phyloP scores from a whole-genome alignment of 164 flowering plant genomes.

The Vitis amurensis region DNA sequence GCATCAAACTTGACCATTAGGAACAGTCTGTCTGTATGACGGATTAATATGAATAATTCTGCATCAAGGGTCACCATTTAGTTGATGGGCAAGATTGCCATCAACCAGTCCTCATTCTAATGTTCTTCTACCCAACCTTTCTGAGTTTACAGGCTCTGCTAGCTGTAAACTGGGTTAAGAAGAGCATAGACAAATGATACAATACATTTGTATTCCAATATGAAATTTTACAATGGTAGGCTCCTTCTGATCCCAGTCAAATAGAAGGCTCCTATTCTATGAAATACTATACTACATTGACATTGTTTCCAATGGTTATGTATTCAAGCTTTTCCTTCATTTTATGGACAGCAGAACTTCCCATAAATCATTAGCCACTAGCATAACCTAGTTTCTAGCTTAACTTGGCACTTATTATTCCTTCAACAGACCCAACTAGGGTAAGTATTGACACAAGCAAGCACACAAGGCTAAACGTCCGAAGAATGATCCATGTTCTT shows the following conservation, averaged over 20 bases:
- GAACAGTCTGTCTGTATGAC: too few relatives aligned
- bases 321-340: neutral
- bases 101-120: too few relatives aligned
- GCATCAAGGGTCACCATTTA: too few relatives aligned
- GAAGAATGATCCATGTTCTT: constrained; percentile 21
- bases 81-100: too few relatives aligned
- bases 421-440: constrained; percentile 35
- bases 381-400: constrained; percentile 3
- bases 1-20: too few relatives aligned
- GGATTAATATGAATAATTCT: too few relatives aligned
- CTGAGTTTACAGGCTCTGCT: too few relatives aligned
- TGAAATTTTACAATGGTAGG: too few relatives aligned
- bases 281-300: neutral
- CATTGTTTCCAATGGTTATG: neutral
- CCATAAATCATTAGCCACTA: neutral
- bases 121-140: too few relatives aligned
- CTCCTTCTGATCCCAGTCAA: neutral
- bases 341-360: neutral
- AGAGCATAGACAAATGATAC: too few relatives aligned
- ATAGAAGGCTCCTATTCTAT: neutral
- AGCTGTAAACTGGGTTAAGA: too few relatives aligned
- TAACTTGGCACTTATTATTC: constrained; percentile 33
- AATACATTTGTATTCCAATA: too few relatives aligned
- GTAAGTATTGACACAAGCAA: constrained; percentile 28
- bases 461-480: constrained; percentile 23